These are phyloP conservation scores for Penicillium janthinellum DNA, from an alignment of 2,329 filamentous ascomycete species.

Conservation along the genomic window DNA sequence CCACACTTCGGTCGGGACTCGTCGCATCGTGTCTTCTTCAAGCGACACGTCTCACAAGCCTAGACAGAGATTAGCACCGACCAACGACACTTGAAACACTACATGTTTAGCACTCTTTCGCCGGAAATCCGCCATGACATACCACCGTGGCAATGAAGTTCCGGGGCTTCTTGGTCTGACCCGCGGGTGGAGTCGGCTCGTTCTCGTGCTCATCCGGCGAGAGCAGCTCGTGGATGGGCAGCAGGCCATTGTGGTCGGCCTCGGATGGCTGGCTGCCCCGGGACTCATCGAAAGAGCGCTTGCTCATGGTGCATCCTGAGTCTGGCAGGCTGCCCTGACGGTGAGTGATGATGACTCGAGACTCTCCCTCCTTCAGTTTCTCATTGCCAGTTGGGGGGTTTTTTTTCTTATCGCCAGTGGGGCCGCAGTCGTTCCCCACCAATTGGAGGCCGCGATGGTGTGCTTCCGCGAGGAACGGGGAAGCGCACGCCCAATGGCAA, in stretches of 20 bases:
- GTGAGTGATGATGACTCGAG: background rate
- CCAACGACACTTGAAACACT: too few relatives aligned
- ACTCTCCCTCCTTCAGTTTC: background rate
- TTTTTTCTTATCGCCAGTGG: slow-evolving; percentile 2
- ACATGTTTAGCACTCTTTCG: background rate
- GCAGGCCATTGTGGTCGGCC: slow-evolving; percentile 28
- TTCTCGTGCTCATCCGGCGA: slow-evolving; percentile 40
- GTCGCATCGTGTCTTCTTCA: slow-evolving; percentile 59
- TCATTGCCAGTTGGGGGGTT: background rate
- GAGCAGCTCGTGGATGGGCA: slow-evolving; percentile 39
- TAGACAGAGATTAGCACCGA: slow-evolving; percentile 21
- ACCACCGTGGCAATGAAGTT: slow-evolving; percentile 46
- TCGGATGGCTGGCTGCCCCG: slow-evolving; percentile 29
- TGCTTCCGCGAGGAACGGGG: background rate
- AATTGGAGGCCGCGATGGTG: background rate
- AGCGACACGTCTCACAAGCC: slow-evolving; percentile 57
- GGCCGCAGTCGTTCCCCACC: background rate
- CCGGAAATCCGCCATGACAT: slow-evolving; percentile 11
- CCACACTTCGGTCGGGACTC: slow-evolving; percentile 57
- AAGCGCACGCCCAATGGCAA: background rate
- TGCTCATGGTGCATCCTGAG: slow-evolving; percentile 41
- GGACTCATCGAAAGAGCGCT: slow-evolving; percentile 39
- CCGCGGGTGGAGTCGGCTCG: slow-evolving; percentile 23
- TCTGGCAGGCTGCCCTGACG: background rate
- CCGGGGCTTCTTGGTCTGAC: slow-evolving; percentile 36